phyloP scores from a whole-genome alignment of 768 basidiomycete species.

The Sistotremastrum niveocremeum region DNA sequence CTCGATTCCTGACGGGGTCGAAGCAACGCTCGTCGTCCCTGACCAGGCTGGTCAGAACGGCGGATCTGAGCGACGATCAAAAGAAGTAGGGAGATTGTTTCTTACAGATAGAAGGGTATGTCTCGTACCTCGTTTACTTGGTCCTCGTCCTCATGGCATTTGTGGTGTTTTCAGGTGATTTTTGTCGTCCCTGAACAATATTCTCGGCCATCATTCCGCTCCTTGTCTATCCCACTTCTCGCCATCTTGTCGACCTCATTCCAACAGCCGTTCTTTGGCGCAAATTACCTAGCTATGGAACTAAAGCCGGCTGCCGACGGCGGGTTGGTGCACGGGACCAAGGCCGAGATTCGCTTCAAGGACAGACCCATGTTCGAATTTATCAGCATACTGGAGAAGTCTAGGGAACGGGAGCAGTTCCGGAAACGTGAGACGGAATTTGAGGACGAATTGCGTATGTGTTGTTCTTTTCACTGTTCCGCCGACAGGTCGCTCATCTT shows the following conservation, averaged over 20 bases:
- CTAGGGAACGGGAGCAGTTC: slow-evolving; percentile 39
- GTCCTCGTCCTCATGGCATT: slow-evolving; percentile 2
- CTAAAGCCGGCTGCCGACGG: slow-evolving; percentile 55
- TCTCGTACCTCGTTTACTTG: slow-evolving; percentile 1
- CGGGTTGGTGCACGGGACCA: slow-evolving; percentile 51
- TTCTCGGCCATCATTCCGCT: slow-evolving; percentile 21
- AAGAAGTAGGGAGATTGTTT: slow-evolving; percentile 41
- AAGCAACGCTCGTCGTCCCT: slow-evolving; percentile 45
- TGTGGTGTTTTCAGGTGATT: slow-evolving; percentile 35
- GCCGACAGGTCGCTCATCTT: too few relatives aligned
- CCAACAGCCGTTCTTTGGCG: slow-evolving; percentile 60
- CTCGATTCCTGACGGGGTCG: slow-evolving; percentile 41
- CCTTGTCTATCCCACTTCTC: slow-evolving; percentile 42
- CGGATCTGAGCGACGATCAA: slow-evolving; percentile 32
- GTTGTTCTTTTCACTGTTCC: too few relatives aligned
- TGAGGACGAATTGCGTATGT: too few relatives aligned
- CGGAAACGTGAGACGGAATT: too few relatives aligned
- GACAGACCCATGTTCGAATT: slow-evolving; percentile 64
- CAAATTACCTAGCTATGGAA: slow-evolving; percentile 54
- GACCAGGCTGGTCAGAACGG: slow-evolving; percentile 12
- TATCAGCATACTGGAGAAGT: slow-evolving; percentile 58
- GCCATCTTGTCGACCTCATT: slow-evolving; percentile 57
- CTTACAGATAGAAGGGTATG: slow-evolving; percentile 67
- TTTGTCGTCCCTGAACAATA: slow-evolving; percentile 24
- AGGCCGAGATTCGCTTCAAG: slow-evolving; percentile 52